phyloP scores from a whole-genome alignment of 1,139 yeast species.

The Lodderomyces beijingensis region DNA sequence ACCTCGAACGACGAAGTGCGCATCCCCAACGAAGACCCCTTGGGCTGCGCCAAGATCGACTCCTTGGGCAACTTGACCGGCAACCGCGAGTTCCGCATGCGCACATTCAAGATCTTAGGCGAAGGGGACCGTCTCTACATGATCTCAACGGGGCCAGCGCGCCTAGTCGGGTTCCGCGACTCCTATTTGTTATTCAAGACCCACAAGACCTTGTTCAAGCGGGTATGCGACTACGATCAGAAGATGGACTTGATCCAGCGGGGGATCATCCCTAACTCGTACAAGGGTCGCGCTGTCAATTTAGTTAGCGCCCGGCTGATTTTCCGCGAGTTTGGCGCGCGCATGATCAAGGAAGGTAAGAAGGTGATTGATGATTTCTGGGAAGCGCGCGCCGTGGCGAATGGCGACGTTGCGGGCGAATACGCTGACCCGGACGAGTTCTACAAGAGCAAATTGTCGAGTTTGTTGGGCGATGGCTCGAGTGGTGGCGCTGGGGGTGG shows the following conservation, averaged over 20 bases:
- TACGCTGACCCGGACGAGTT: conserved; percentile 71
- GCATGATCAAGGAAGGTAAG: conserved; percentile 73
- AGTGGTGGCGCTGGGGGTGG: conserved; percentile 14
- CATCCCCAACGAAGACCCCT: conserved; percentile 68
- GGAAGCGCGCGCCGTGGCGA: conserved; percentile 64
- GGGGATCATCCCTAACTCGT: conserved; percentile 82
- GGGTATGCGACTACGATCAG: conserved; percentile 71
- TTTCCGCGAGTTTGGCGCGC: conserved; percentile 89
- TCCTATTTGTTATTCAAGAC: conserved; percentile 87
- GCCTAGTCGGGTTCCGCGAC: conserved; percentile 92
- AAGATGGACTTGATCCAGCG: conserved; percentile 80
- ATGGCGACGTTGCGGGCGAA: conserved; percentile 76
- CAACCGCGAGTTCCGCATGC: conserved; percentile 75
- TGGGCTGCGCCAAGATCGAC: conserved; percentile 74
- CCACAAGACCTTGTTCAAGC: conserved; percentile 68
- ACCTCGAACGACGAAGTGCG: conserved; percentile 77
- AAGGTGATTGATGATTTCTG: conserved; percentile 87
- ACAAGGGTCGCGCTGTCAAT: conserved; percentile 85
- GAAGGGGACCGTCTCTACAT: conserved; percentile 74
- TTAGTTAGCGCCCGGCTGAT: conserved; percentile 88
- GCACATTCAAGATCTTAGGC: conserved; percentile 74
- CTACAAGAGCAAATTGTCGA: conserved; percentile 19
- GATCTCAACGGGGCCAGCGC: conserved; percentile 94
- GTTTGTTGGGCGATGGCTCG: conserved; percentile 17
- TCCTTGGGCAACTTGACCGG: conserved; percentile 64